Base-by-base conservation (phyloP, 1,139 yeast genomes). In the Pichia sp. region DNA sequence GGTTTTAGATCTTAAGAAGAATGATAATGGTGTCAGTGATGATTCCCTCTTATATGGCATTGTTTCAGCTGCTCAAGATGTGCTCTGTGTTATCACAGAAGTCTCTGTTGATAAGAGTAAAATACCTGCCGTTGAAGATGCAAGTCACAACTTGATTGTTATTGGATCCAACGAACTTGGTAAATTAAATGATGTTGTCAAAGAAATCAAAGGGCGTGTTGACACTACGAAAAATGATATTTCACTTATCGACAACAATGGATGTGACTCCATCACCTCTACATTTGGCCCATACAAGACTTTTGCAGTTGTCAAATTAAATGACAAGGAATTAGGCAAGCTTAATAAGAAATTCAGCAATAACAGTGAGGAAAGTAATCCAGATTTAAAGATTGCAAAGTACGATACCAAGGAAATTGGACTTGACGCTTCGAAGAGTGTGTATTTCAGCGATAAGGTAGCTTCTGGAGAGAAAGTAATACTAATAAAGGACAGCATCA, bases 31-130 rank as follows among this genome's bases (percentile, higher is more conserved):
- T 22, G 44, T 36, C 14, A 34, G 38, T 6, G 40, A 30, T 8
- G 47, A 46, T 7, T 32, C 36, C 22, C 38, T 46, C 9, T 3
- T 53, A n/a, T 56, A 53, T 21, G 44, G 47, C 17, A 12, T 54
- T 7, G 33, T 59, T 11, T 34, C 51, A 2, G 28, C 40, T 3
- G 40, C 34, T n/a, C 55, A 54, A 20, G 47, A 51, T 17, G 40
- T 48, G 14, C 12, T 58, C 11, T 55, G 56, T 11, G 31, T 58
- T 4, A 49, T 60, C 4, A 57, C 65, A 8, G 56, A 55, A 14
- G 28, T 55, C 8, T 31, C n/a, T 18, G 18, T 46, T 15, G 27
- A 38, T 11, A 44, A 31, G 22, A 20, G 19, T 1, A 10, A 32
- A 30, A 14, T n/a, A 5, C 4, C 31, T 5, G 15, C 15, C 12